A percentile compares a stretch with the other conserved stretches of the same genome.
Conservation (phyloP, 352 stramenopile species). For the Peronosclerospora sorghi region DNA sequence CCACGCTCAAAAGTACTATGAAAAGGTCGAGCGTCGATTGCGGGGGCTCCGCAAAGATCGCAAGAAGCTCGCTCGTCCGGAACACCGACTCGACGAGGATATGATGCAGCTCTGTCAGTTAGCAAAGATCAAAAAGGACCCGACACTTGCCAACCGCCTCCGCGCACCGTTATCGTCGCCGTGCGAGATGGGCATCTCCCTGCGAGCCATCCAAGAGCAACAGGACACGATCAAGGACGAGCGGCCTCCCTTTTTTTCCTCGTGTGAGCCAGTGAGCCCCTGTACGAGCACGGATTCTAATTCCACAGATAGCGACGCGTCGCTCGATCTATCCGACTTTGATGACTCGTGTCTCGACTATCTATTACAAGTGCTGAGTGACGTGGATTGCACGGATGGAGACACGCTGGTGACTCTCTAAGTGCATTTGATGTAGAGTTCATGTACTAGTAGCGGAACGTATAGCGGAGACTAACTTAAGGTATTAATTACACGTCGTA, state of each 20-base stretch:
- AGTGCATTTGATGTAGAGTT: no score
- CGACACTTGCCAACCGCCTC: constrained; percentile 10
- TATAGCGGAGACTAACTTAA: no score
- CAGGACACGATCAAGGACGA: no score
- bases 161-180: constrained; percentile 17
- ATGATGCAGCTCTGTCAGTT: constrained; percentile 24
- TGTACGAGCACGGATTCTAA: constrained; percentile 4
- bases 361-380: constrained; percentile 27
- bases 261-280: constrained; percentile 3
- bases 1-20: constrained; percentile 54
- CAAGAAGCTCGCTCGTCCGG: constrained; percentile 32
- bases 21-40: constrained; percentile 57
- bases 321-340: constrained; percentile 25
- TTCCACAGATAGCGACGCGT: constrained; percentile 8
- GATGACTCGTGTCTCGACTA: constrained; percentile 33
- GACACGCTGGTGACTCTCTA: no score
- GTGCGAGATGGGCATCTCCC: constrained; percentile 12
- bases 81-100: constrained; percentile 51
- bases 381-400: constrained; percentile 3
- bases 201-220: neutral
- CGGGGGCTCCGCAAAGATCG: constrained; percentile 50
- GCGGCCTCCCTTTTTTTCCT: neutral
- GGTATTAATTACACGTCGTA: no score
- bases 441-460: no score
- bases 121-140: constrained; percentile 17